Base-by-base conservation (phyloP, 2,329 filamentous ascomycete genomes). In the Mycocentrospora acerina region DNA sequence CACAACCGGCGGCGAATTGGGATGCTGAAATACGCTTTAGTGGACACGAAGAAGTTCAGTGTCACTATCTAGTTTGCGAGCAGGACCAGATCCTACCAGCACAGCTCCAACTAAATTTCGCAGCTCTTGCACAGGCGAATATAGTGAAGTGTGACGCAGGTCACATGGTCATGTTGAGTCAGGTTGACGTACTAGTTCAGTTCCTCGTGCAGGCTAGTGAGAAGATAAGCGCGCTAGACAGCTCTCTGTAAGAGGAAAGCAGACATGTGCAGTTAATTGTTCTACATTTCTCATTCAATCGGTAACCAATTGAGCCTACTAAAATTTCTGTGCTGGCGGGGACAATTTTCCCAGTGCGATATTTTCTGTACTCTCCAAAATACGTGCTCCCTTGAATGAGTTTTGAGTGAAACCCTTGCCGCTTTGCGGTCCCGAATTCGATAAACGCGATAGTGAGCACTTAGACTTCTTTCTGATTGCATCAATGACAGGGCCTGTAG, bases 21-120 rank as follows among this genome's bases (percentile, higher is more conserved):
- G 30, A 32, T 32, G 19, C 30, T 32, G 30, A 32, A 12, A 24
- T 24, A 11, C 30, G 30, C n/a, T 32, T 14, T n/a, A 32, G 18
- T 11, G 30, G 30, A 22, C 12, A 32, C 16, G 30, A 32, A 15
- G 16, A 19, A n/a, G 19, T 15, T 10, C 11, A 32, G 7, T 32
- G 30, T 24, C 13, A 24, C 10, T 31, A 24, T 12, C 13, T 32
- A 8, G 19, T 32, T 9, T 32, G n/a, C 30, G 18, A 31, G 9
- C 8, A 22, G 8, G 16, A 31, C 9, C 17, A 16, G 17, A 16
- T 31, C 3, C 12, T 31, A n/a, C 29, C 29, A 4, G 22, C 7
- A 12, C 4, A 8, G 7, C 17, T 31, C 4, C 29, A 31, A n/a
- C 16, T 19, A 12, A 10, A 31, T 7, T 19, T 31, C 14, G 7